Percentiles rank a stretch among this genome's conserved stretches.
Conservation (phyloP, 208 protist species). For the Trypanosoma caninum region DNA sequence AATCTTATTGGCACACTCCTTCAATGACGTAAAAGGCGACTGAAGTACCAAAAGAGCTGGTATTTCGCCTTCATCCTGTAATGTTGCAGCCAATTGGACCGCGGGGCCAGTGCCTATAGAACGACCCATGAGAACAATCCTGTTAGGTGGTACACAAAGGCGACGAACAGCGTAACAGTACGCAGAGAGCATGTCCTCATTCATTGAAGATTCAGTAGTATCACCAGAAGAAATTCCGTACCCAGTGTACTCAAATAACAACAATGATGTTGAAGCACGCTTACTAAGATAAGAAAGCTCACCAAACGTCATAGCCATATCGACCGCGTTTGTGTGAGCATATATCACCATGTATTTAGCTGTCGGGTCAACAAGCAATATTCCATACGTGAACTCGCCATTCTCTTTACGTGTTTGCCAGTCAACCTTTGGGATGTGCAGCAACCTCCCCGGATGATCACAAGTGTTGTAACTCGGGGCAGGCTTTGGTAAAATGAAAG, state of each 20-base stretch:
- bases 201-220: conserved; percentile 54
- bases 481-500: conserved; percentile 66
- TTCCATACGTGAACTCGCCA: conserved; percentile 58
- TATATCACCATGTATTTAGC: conserved; percentile 73
- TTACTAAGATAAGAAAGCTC: conserved; percentile 60
- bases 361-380: conserved; percentile 44
- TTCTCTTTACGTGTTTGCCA: conserved; percentile 38
- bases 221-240: conserved; percentile 64
- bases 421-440: conserved; percentile 66
- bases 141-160: conserved; percentile 45
- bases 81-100: conserved; percentile 41
- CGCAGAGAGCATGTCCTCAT: conserved; percentile 60
- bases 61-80: conserved; percentile 28
- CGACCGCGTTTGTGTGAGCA: conserved; percentile 82
- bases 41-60: conserved; percentile 65
- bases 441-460: conserved; percentile 33
- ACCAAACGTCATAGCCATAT: conserved; percentile 75
- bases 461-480: conserved; percentile 58
- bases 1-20: conserved; percentile 71
- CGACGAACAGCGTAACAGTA: conserved; percentile 58
- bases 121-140: conserved; percentile 73
- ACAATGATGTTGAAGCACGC: conserved; percentile 47
- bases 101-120: conserved; percentile 70
- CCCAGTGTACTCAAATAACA: conserved; percentile 79
- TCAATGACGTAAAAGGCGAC: conserved; percentile 73